Conservation (phyloP, 257 asterid genomes). For the Eustoma russellianum region DNA sequence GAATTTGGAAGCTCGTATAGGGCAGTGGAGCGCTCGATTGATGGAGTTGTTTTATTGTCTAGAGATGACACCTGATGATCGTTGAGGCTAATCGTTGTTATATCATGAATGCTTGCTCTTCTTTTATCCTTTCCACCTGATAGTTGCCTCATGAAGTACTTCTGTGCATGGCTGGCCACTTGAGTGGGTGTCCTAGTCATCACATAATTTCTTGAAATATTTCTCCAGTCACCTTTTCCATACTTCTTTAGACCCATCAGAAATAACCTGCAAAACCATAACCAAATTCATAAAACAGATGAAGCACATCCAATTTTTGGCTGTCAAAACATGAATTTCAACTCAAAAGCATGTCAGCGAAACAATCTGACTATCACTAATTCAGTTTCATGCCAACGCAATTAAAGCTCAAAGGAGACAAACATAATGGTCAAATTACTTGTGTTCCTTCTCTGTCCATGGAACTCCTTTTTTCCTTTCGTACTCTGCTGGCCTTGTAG, state of each 20-base stretch:
- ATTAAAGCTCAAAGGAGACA: no score
- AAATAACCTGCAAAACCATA: slow-evolving; percentile 44
- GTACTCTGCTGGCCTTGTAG: slow-evolving; percentile 46
- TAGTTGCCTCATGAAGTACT: slow-evolving; percentile 82
- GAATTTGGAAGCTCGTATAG: slow-evolving; percentile 24
- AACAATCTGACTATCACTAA: no score
- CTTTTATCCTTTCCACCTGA: slow-evolving; percentile 86
- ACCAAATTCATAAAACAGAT: not conserved
- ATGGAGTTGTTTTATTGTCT: slow-evolving; percentile 15
- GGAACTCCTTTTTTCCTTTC: slow-evolving; percentile 95
- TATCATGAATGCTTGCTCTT: slow-evolving; percentile 94
- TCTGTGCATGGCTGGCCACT: slow-evolving; percentile 98
- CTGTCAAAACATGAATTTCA: no score
- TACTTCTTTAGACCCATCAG: slow-evolving; percentile 88
- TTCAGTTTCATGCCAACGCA: no score
- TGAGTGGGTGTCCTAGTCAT: slow-evolving; percentile 90
- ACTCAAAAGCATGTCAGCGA: no score
- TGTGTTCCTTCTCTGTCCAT: slow-evolving; percentile 97
- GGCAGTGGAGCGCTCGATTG: slow-evolving; percentile 32
- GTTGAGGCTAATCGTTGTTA: slow-evolving; percentile 61
- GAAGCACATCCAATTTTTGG: no score
- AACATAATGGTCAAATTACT: slow-evolving; percentile 26
- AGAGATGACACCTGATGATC: slow-evolving; percentile 48
- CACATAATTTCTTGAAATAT: slow-evolving; percentile 80
- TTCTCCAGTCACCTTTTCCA: slow-evolving; percentile 98